These are phyloP conservation scores for Beauveria medogensis DNA, from an alignment of 2,329 filamentous ascomycete species.

Conservation along the genomic window DNA sequence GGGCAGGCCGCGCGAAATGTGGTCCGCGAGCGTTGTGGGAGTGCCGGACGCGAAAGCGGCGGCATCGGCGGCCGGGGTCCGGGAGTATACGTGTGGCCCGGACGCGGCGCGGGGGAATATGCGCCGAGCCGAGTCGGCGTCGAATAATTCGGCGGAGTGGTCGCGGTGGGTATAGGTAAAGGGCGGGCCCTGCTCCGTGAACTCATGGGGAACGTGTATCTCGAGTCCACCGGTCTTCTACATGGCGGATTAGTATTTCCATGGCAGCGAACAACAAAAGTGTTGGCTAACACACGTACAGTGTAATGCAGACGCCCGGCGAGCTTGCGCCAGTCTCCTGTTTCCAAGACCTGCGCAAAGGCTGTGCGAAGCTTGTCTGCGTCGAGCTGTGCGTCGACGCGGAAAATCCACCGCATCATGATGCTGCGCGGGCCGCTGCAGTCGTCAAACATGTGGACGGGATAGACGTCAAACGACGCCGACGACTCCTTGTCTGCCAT, in stretches of 20 bases:
- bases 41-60: background rate
- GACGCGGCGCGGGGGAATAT: background rate
- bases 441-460: slow-evolving; percentile 26
- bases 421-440: slow-evolving; percentile 17
- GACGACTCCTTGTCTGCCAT: background rate
- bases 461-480: slow-evolving; percentile 18
- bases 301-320: slow-evolving; percentile 30
- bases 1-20: background rate
- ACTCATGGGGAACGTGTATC: background rate
- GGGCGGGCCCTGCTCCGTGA: background rate
- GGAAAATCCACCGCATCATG: slow-evolving; percentile 26
- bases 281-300: background rate
- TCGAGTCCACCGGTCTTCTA: background rate
- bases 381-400: slow-evolving; percentile 40
- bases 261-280: too few relatives aligned
- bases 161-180: background rate
- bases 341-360: slow-evolving; percentile 30
- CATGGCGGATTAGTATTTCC: background rate
- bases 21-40: background rate
- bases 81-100: background rate
- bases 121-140: background rate
- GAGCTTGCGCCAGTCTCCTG: slow-evolving; percentile 37
- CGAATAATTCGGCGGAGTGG: background rate
- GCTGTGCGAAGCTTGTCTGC: slow-evolving; percentile 27
- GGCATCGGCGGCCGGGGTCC: background rate